A percentile compares a stretch with the other conserved stretches of the same genome.
phyloP scores from a whole-genome alignment of 768 basidiomycete species.

The Phanerochaete sordida region DNA sequence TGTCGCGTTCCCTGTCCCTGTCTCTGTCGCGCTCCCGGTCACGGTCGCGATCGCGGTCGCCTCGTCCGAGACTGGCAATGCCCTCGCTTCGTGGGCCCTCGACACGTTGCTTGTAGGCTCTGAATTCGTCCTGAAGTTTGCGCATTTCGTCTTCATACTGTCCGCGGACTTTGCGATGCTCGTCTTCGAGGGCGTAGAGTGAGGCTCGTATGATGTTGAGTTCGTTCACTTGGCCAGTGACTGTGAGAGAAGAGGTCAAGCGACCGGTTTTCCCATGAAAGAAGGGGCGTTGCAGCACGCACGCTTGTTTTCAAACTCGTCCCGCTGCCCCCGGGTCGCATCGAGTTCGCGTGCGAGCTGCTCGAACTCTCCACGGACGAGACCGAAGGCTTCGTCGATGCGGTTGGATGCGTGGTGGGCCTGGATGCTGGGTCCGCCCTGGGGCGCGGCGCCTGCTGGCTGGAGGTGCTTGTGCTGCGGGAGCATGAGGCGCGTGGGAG shows the following conservation, averaged over 20 bases:
- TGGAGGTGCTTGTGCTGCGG: conserved; percentile 39
- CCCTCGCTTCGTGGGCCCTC: conserved; percentile 23
- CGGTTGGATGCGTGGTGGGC: conserved; percentile 33
- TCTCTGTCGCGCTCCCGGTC: conserved; percentile 27
- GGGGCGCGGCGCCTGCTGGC: conserved; percentile 36
- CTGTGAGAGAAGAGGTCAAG: conserved; percentile 24
- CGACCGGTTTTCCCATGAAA: not conserved
- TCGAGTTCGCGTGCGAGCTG: conserved; percentile 62
- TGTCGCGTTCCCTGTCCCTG: conserved; percentile 30
- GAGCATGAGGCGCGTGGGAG: conserved; percentile 1
- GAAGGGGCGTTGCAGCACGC: conserved; percentile 21
- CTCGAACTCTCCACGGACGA: conserved; percentile 84
- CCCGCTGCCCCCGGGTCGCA: conserved; percentile 70
- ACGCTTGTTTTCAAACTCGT: conserved; percentile 92
- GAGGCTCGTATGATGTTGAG: conserved; percentile 86
- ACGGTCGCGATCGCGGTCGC: conserved; percentile 21
- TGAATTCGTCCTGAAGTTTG: conserved; percentile 59
- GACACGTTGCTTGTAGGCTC: conserved; percentile 9
- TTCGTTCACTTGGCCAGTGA: conserved; percentile 83
- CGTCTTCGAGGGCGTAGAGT: conserved; percentile 87
- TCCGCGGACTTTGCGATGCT: conserved; percentile 81
- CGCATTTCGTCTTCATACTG: conserved; percentile 85
- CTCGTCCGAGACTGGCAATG: conserved; percentile 23
- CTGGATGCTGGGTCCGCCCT: conserved; percentile 22
- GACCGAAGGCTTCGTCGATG: conserved; percentile 77